Conservation (phyloP, 495 filamentous ascomycete species). For the Collariella sp. region DNA sequence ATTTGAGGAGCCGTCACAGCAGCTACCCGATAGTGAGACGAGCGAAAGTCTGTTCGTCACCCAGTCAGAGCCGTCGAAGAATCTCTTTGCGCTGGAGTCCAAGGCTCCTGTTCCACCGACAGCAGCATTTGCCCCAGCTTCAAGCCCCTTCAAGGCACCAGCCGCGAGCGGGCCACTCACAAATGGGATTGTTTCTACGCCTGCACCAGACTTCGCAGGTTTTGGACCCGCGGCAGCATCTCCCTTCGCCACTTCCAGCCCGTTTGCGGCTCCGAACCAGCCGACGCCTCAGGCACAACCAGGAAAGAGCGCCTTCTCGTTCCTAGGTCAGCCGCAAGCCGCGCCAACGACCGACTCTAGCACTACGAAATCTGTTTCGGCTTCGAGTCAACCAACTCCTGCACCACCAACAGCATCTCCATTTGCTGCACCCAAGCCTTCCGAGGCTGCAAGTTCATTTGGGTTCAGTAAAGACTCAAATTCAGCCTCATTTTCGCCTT, state of each 20-base stretch:
- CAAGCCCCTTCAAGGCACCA: neutral
- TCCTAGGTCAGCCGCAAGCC: neutral
- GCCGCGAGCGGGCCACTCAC: neutral
- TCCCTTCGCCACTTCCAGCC: neutral
- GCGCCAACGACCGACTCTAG: neutral
- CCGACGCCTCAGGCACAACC: neutral
- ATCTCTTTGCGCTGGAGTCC: neutral
- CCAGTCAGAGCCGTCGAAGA: neutral
- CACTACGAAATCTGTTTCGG: neutral
- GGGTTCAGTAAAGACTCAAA: neutral
- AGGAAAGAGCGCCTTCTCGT: slow-evolving; percentile 8
- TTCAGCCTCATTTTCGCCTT: neutral
- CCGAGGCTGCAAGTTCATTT: neutral
- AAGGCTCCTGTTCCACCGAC: neutral
- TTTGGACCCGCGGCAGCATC: neutral
- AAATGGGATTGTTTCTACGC: neutral
- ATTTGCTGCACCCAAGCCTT: neutral
- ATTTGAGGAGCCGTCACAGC: slow-evolving; percentile 23
- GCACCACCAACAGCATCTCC: slow-evolving; percentile 2
- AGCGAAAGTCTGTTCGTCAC: slow-evolving; percentile 27
- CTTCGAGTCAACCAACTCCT: neutral
- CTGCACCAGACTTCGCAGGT: neutral
- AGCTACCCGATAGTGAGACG: neutral
- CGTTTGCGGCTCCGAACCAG: neutral
- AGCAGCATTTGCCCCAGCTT: neutral